Base-by-base conservation (phyloP, 2,329 filamentous ascomycete species). In the Magnaporthiopsis incrustans region DNA sequence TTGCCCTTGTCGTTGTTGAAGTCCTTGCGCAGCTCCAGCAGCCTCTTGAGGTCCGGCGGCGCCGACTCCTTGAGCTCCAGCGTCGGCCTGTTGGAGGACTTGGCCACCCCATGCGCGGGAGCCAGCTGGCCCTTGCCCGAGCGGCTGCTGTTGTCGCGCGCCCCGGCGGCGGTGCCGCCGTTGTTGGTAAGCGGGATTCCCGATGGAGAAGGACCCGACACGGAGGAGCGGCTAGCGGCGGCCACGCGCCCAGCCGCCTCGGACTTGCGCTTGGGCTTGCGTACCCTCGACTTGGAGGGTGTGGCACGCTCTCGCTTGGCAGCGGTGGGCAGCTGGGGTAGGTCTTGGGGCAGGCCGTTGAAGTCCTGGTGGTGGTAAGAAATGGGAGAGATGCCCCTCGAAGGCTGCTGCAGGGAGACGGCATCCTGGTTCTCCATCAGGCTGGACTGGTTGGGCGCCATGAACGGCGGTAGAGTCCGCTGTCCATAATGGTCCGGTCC, bases 1-100 rank as follows among this genome's bases (percentile, higher is more conserved):
- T 82, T 82, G 22, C 83, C 83, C 68, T 82, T 82, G 62, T 78
- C 75, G 26, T 77, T 69, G 22, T 77, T 73, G 67, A 79, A 77
- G 30, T 77, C 70, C 70, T 77, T 78, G 15, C 82, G 76, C n/a
- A 81, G 76, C 32, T 81, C 74, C 61, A 84, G 80, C 38, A 86
- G 77, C 62, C 73, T 81, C 27, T 75, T 76, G 65, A 82, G 79
- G 44, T 83, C 78, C 2, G 78, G 75, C 1, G 80, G 79, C 32
- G 81, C 80, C 25, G 75, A 75, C 27, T 74, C 71, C 64, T 79
- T 79, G 58, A 85, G 74, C 2, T 69, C 73, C 27, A 74, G 68
- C 26, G 62, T 63, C 25, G 60, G 60, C 44, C 27, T 30, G 27
- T 61, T 61, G 22, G 26, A 50, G 59, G 33, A 12, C 53, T 57